Conservation (phyloP, 2,329 filamentous ascomycete genomes). For the Paecilomyces variotii region DNA sequence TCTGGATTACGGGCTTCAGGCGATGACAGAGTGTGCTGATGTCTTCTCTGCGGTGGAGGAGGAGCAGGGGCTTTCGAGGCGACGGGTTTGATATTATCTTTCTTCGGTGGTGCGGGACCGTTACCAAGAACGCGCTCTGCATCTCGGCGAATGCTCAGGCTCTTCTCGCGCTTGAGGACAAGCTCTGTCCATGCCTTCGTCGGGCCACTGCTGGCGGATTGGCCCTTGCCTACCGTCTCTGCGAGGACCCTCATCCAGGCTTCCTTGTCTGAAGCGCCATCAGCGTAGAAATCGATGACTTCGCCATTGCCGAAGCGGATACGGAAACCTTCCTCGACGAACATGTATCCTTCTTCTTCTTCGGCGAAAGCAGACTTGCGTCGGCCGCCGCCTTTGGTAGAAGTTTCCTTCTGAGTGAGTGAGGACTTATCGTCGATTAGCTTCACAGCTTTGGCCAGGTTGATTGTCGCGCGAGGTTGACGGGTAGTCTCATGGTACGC, state of each 20-base stretch:
- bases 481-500: conserved; percentile 93
- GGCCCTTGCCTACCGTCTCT: conserved; percentile 57
- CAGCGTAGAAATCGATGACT: conserved; percentile 96
- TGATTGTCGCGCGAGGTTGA: conserved; percentile 94
- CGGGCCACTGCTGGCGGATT: conserved; percentile 31
- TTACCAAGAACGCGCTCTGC: conserved; percentile 16
- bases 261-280: conserved; percentile 78
- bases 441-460: conserved; percentile 83
- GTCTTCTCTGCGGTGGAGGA: conserved; percentile 20
- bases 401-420: conserved; percentile 75
- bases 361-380: conserved; percentile 94
- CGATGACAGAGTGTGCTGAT: conserved; percentile 34
- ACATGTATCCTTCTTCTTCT: conserved; percentile 99
- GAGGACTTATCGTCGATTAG: conserved; percentile 86
- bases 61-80: conserved; percentile 21
- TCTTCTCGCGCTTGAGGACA: conserved; percentile 44
- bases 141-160: conserved; percentile 23
- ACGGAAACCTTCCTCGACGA: conserved; percentile 97
- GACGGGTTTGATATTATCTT: conserved; percentile 17
- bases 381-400: conserved; percentile 66
- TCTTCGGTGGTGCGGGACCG: conserved; percentile 13
- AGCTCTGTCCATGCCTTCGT: conserved; percentile 55
- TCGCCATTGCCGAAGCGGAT: conserved; percentile 98
- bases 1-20: conserved; percentile 28
- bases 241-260: conserved; percentile 86